These are phyloP conservation scores for Corrigiola litoralis DNA, from an alignment of 179 eudicot genomes.

Conservation along the genomic window DNA sequence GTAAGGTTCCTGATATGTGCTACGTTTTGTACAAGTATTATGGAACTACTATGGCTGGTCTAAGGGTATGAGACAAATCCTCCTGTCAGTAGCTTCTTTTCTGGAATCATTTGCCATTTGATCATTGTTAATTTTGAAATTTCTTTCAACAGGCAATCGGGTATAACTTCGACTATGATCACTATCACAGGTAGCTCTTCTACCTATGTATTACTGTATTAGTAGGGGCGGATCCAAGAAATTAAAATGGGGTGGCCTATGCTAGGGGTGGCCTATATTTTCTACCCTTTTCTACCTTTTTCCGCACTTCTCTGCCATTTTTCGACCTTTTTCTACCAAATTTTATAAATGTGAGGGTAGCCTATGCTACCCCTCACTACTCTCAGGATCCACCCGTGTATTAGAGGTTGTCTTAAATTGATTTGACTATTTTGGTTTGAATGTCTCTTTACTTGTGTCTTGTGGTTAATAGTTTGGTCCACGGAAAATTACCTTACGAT, in stretches of 20 bases:
- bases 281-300: too few species aligned
- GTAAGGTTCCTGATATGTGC: constrained; percentile 53
- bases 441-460: background rate
- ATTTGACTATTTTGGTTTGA: background rate
- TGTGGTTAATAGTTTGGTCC: constrained; percentile 55
- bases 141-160: constrained; percentile 63
- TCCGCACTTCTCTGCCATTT: too few species aligned
- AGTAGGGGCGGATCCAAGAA: too few species aligned
- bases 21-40: constrained; percentile 61
- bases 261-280: too few species aligned
- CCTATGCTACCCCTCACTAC: too few species aligned
- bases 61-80: constrained; percentile 40
- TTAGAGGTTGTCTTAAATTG: too few species aligned
- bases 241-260: too few species aligned
- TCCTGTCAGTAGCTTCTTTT: background rate
- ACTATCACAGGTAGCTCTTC: constrained; percentile 63
- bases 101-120: background rate
- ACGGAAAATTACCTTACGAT: constrained; percentile 84
- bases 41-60: constrained; percentile 98
- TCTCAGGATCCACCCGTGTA: too few species aligned
- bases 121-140: background rate
- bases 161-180: constrained; percentile 75
- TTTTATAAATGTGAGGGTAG: too few species aligned
- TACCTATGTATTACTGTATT: too few species aligned
- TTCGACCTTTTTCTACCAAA: too few species aligned